phyloP scores from a whole-genome alignment of 2,329 filamentous ascomycete species.

The Calonectria pauciramosa region DNA sequence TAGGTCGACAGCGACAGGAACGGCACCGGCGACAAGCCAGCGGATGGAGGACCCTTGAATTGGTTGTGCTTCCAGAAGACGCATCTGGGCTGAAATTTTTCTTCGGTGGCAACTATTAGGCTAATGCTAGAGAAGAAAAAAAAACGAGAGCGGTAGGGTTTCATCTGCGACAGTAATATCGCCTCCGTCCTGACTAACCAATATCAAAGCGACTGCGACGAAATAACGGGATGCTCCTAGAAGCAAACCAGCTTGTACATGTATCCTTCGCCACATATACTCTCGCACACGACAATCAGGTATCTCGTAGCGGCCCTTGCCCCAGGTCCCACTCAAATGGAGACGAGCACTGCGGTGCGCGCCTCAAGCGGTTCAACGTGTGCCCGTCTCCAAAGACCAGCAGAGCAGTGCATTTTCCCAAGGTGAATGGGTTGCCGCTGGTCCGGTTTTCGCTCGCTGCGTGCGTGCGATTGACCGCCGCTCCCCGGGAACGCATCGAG shows the following conservation, averaged over 20 bases:
- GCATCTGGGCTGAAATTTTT: background rate
- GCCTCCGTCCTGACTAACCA: background rate
- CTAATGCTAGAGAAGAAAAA: background rate
- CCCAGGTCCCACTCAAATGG: slow-evolving; percentile 21
- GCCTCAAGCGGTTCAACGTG: slow-evolving; percentile 39
- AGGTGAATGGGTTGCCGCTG: slow-evolving; percentile 32
- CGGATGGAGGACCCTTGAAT: slow-evolving; percentile 15
- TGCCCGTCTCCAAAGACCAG: slow-evolving; percentile 24
- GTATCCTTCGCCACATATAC: background rate
- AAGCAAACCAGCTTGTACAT: background rate
- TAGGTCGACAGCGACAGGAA: background rate
- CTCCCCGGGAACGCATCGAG: slow-evolving; percentile 16
- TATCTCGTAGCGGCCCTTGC: slow-evolving; percentile 12
- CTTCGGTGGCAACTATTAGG: slow-evolving; percentile 2
- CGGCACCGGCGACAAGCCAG: slow-evolving; percentile 20
- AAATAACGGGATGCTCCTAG: background rate
- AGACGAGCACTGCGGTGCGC: slow-evolving; percentile 27
- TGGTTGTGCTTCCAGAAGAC: slow-evolving; percentile 1
- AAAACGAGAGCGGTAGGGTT: background rate
- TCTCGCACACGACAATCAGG: slow-evolving; percentile 1
- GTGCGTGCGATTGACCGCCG: slow-evolving; percentile 29
- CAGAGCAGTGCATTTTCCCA: background rate
- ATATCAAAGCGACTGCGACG: background rate
- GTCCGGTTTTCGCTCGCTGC: slow-evolving; percentile 42
- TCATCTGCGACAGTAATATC: background rate